phyloP scores from a whole-genome alignment of 1,284 basidiomycete genomes.

The Microbotryum lychnidis-dioicae region DNA sequence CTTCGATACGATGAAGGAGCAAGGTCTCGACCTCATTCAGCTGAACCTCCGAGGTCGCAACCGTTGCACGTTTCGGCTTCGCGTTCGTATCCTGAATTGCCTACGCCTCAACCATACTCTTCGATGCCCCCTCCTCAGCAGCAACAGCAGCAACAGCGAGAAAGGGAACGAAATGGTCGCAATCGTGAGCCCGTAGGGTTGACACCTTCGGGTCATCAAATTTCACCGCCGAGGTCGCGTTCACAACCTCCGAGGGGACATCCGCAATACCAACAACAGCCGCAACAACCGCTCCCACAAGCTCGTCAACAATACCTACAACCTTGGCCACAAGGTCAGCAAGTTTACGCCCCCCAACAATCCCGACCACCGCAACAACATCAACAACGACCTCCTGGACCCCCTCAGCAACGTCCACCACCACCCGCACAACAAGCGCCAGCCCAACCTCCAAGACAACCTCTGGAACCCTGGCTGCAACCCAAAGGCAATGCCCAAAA shows the following conservation, averaged over 20 bases:
- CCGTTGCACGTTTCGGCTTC: neutral
- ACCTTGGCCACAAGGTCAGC: neutral
- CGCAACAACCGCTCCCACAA: neutral
- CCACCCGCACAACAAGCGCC: too few relatives aligned
- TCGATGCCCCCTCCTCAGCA: neutral
- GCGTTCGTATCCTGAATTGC: neutral
- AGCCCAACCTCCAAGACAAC: too few relatives aligned
- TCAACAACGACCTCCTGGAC: neutral
- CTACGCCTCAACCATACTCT: neutral
- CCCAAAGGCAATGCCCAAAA: too few relatives aligned
- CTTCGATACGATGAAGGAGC: neutral
- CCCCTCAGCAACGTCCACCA: neutral
- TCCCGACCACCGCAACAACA: neutral
- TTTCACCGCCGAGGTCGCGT: too few relatives aligned
- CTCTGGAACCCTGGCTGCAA: too few relatives aligned
- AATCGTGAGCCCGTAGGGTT: too few relatives aligned
- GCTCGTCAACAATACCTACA: neutral
- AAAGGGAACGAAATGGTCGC: too few relatives aligned
- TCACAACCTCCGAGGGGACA: too few relatives aligned
- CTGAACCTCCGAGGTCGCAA: neutral
- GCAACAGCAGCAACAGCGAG: neutral
- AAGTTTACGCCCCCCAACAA: neutral
- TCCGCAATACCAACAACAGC: constrained; percentile 1
- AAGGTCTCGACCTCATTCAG: neutral
- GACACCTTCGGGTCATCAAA: too few relatives aligned